These are phyloP conservation scores for Citrus cavaleriei DNA, from an alignment of 345 rosid species.

Conservation along the genomic window DNA sequence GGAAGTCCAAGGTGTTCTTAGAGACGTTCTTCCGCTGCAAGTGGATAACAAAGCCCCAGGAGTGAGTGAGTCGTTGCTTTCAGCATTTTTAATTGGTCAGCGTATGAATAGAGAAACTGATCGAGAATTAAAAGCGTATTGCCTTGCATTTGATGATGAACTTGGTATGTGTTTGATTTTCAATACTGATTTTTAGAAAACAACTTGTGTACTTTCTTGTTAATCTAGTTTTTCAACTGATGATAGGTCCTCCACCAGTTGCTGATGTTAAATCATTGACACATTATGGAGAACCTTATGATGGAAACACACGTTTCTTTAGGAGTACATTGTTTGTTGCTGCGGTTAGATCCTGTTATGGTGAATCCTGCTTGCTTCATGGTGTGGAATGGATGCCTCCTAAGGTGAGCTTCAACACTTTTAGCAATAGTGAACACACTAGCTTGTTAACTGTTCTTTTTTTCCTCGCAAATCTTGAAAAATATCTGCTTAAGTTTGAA, in stretches of 20 bases:
- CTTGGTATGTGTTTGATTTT: slow-evolving; percentile 47
- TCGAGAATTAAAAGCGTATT: slow-evolving; percentile 91
- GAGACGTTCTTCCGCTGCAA: slow-evolving; percentile 77
- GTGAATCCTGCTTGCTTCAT: slow-evolving; percentile 94
- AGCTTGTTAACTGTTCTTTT: background rate
- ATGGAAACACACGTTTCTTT: slow-evolving; percentile 92
- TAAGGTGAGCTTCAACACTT: slow-evolving; percentile 43
- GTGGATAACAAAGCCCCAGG: slow-evolving; percentile 37
- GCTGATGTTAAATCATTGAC: slow-evolving; percentile 94
- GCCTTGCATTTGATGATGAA: slow-evolving; percentile 96
- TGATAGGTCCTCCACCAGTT: slow-evolving; percentile 70
- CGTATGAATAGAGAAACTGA: slow-evolving; percentile 97
- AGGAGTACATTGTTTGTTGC: slow-evolving; percentile 87
- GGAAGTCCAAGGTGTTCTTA: slow-evolving; percentile 86
- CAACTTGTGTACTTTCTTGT: background rate
- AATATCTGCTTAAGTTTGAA: background rate
- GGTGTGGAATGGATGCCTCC: slow-evolving; percentile 99
- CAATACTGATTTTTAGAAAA: background rate
- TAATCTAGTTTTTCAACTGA: slow-evolving; percentile 17
- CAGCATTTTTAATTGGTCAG: slow-evolving; percentile 95
- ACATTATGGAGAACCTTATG: slow-evolving; percentile 98
- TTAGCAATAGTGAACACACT: background rate
- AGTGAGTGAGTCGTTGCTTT: slow-evolving; percentile 82
- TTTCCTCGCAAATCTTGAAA: slow-evolving; percentile 5
- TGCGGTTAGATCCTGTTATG: slow-evolving; percentile 89